Percentiles rank a stretch among this genome's conserved stretches.
Conservation (phyloP, 176 grass and related monocot genomes). For the Olyra latifolia region DNA sequence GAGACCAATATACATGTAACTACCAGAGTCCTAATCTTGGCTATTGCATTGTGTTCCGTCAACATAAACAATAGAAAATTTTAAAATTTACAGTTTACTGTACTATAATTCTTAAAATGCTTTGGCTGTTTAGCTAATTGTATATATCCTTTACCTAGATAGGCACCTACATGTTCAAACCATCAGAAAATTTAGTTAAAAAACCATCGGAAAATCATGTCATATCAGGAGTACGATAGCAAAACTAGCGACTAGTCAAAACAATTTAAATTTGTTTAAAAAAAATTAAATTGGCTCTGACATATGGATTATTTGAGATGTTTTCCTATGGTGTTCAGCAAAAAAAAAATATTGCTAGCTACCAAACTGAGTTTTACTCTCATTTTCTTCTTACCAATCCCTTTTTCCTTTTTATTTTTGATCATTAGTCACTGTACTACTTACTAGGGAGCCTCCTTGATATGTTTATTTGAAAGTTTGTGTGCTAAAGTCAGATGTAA, state of each 20-base stretch:
- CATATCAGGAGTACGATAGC: neutral
- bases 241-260: neutral
- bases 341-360: neutral
- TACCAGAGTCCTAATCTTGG: no score
- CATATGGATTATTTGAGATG: neutral
- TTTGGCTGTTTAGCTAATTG: neutral
- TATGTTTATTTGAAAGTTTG: neutral
- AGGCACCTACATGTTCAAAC: neutral
- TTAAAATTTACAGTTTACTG: neutral
- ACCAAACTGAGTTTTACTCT: neutral
- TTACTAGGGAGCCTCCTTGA: neutral
- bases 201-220: neutral
- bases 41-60: no score
- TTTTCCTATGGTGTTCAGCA: neutral
- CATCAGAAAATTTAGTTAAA: no score
- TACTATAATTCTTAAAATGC: neutral
- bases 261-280: no score
- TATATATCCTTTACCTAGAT: neutral
- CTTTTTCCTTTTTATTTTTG: neutral
- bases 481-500: neutral
- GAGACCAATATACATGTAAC: no score
- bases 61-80: neutral
- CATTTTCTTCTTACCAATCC: neutral
- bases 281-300: neutral
- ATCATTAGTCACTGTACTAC: neutral